phyloP scores from a whole-genome alignment of 805 yeast genomes.

The Candida golubevii region DNA sequence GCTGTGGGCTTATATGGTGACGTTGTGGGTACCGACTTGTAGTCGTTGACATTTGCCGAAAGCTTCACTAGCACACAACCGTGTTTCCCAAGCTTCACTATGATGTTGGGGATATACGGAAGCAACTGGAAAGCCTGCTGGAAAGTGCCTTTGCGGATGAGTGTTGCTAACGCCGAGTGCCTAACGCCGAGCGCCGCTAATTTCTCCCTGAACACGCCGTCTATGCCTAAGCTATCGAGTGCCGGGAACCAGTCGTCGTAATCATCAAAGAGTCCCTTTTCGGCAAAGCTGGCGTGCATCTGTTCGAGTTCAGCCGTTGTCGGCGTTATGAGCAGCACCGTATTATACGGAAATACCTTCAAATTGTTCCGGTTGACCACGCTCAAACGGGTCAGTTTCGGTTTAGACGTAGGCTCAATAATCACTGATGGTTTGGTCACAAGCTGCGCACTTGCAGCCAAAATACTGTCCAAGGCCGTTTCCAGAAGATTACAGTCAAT shows the following conservation, averaged over 20 bases:
- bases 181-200: slow-evolving; percentile 31
- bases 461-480: slow-evolving; percentile 27
- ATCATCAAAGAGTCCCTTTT: slow-evolving; percentile 41
- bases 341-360: slow-evolving; percentile 45
- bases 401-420: slow-evolving; percentile 74
- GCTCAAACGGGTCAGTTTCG: slow-evolving; percentile 53
- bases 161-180: slow-evolving; percentile 18
- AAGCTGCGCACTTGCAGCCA: slow-evolving; percentile 1
- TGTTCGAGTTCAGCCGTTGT: slow-evolving; percentile 58
- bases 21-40: slow-evolving; percentile 31
- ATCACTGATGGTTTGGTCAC: slow-evolving; percentile 32
- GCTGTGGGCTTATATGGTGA: slow-evolving; percentile 25
- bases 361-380: slow-evolving; percentile 24
- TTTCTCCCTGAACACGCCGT: slow-evolving; percentile 42
- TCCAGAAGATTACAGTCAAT: slow-evolving; percentile 66
- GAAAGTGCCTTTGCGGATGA: slow-evolving; percentile 42
- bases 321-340: slow-evolving; percentile 56
- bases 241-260: slow-evolving; percentile 70
- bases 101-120: slow-evolving; percentile 65
- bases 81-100: slow-evolving; percentile 62
- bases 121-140: slow-evolving; percentile 70
- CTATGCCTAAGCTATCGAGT: slow-evolving; percentile 55
- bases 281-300: slow-evolving; percentile 48
- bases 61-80: slow-evolving; percentile 50
- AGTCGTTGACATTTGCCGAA: slow-evolving; percentile 30